Base-by-base conservation (phyloP, 306 rosid species). In the Dalbergia cochinchinensis region DNA sequence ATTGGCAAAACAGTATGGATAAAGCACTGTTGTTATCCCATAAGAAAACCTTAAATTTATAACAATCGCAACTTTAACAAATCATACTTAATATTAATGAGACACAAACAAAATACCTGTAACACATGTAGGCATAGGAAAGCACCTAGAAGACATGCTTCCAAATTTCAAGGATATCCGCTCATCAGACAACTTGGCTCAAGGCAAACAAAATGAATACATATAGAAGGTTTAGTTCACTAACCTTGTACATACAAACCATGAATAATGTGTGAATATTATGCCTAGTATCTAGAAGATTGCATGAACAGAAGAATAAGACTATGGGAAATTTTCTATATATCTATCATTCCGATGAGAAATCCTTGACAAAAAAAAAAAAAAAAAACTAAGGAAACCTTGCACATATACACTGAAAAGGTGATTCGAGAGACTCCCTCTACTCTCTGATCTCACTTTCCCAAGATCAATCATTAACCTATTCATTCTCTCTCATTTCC, bases 71-170 rank as follows among this genome's bases (percentile, higher is more conserved):
- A 47, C 16, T 59, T 18, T 20, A 3, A 61, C 39, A 60, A 64
- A 58, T 47, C 0, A 2, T 11, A 68, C 26, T 47, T n/a, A 33
- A 78, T 69, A 74, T 15, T 60, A 73, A 11, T 45, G 85, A 80
- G 54, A 71, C 31, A 4, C 6, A 60, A 69, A 72, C 31, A 76
- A 67, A 64, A 82, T 65, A 94, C 98, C 94, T 72, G 95, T 91
- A 47, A 87, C 11, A 26, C 1, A 19, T 61, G 3, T 67, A 60
- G 87, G 77, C 69, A 57, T 1, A 1, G 94, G 87, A 26, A 85
- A 81, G 81, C 83, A 71, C 82, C 80, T 82, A 15, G 62, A 59
- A 54, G 94, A 84, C 78, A 82, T 71, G 44, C 76, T 85, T 55
- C 88, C 71, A 11, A 11, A 54, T 58, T 5, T 47, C 62, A 74